Percentiles rank a stretch among this genome's conserved stretches.
Evolutionary conservation across 1,284 basidiomycete genomes (phyloP).

Genomic region (Farysia itapuensis): DNA sequence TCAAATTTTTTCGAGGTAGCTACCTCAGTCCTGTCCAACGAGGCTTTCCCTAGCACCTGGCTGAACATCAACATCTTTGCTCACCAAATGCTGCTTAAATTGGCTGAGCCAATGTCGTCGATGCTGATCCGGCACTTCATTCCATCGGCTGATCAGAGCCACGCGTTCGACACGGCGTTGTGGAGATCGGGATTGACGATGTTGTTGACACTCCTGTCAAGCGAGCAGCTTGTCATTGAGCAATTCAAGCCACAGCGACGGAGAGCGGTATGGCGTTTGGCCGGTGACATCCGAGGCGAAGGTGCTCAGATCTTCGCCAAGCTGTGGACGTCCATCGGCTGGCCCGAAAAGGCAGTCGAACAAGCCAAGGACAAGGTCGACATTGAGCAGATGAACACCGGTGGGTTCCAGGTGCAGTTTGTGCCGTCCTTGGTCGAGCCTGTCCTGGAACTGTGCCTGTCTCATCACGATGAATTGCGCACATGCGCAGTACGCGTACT

Average conservation of each 20-base stretch:
- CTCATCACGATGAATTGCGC: slow-evolving; percentile 88
- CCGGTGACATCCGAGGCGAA: slow-evolving; percentile 89
- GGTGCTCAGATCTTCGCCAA: slow-evolving; percentile 80
- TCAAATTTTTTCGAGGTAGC: slow-evolving; percentile 79
- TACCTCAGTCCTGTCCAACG: slow-evolving; percentile 78
- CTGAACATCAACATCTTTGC: slow-evolving; percentile 87
- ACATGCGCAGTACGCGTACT: slow-evolving; percentile 83
- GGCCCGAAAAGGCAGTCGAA: slow-evolving; percentile 26
- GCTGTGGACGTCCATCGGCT: slow-evolving; percentile 78
- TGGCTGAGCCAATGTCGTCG: slow-evolving; percentile 78
- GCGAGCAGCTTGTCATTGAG: slow-evolving; percentile 88
- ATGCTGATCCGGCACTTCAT: slow-evolving; percentile 80
- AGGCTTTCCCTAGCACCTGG: slow-evolving; percentile 89
- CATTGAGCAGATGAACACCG: slow-evolving; percentile 46
- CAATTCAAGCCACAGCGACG: slow-evolving; percentile 90
- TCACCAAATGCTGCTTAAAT: slow-evolving; percentile 83
- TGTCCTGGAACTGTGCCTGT: slow-evolving; percentile 87
- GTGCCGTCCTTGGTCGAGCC: slow-evolving; percentile 80
- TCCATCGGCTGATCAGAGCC: slow-evolving; percentile 67
- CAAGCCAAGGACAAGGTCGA: slow-evolving; percentile 10
- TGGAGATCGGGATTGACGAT: slow-evolving; percentile 83
- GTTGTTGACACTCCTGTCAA: slow-evolving; percentile 80
- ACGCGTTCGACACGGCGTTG: slow-evolving; percentile 73
- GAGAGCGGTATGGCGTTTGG: slow-evolving; percentile 90
- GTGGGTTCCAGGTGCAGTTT: slow-evolving; percentile 58